Evolutionary conservation across 78 protist species (phyloP).

Genomic region (Protostelium mycophagum): DNA sequence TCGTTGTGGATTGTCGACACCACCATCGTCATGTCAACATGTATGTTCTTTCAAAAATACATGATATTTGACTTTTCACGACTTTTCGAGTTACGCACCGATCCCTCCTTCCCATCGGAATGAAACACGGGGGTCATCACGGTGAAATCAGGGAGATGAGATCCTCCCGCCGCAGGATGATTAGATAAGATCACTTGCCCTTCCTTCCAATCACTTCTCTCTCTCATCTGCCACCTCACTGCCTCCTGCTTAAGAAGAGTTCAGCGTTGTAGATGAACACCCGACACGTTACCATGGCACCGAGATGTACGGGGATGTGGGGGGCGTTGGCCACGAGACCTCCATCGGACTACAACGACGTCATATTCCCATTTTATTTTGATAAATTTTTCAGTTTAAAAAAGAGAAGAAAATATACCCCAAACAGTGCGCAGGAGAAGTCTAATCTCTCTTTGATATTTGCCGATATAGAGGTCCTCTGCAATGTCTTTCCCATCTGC

Average conservation of each 20-base stretch:
- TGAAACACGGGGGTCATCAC: conserved; percentile 91
- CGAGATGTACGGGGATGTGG: conserved; percentile 94
- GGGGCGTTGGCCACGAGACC: conserved; percentile 96
- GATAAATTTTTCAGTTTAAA: neutral
- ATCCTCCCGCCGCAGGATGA: conserved; percentile 93
- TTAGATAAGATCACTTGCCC: conserved; percentile 90
- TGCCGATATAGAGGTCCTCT: conserved; percentile 86
- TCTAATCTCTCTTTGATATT: conserved; percentile 95
- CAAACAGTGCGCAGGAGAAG: conserved; percentile 92
- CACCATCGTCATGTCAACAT: neutral
- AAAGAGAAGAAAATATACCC: too few species aligned
- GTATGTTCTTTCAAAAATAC: conserved; percentile 1
- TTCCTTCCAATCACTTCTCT: conserved; percentile 25
- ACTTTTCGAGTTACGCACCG: neutral
- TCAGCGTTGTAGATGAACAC: neutral
- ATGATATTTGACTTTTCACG: neutral
- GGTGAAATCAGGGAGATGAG: conserved; percentile 95
- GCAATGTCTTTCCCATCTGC: conserved; percentile 94
- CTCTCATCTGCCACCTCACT: conserved; percentile 62
- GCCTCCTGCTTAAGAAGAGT: conserved; percentile 63
- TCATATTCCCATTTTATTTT: neutral
- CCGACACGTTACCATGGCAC: conserved; percentile 79
- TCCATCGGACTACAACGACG: conserved; percentile 66
- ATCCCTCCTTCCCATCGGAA: conserved; percentile 13
- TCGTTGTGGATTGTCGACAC: neutral